Evolutionary conservation across 2,329 filamentous ascomycete species (phyloP).

Genomic region (Bipolaris bicolor): DNA sequence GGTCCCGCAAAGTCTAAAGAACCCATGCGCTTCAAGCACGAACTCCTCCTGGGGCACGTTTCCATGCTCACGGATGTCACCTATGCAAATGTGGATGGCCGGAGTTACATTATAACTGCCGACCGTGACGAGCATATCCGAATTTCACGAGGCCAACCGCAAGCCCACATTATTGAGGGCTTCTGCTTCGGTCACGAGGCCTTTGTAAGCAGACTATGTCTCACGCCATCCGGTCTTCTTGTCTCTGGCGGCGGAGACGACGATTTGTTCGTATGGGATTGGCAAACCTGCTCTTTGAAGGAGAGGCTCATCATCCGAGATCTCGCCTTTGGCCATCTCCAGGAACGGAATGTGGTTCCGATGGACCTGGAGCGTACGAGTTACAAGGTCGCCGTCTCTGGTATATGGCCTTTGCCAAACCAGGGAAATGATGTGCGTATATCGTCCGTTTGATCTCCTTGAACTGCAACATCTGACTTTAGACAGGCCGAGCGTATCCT

Average conservation of each 20-base stretch:
- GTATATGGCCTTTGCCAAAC: conserved; percentile 55
- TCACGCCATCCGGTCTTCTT: conserved; percentile 69
- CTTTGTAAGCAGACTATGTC: conserved; percentile 79
- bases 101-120: conserved; percentile 68
- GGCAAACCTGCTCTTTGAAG: conserved; percentile 64
- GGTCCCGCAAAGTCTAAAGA: conserved; percentile 55
- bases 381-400: conserved; percentile 56
- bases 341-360: conserved; percentile 22
- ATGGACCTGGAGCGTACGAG: conserved; percentile 17
- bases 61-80: conserved; percentile 86
- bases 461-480: conserved; percentile 10
- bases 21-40: conserved; percentile 69
- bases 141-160: conserved; percentile 78
- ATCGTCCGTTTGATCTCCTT: conserved; percentile 27
- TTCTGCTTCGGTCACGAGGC: conserved; percentile 89
- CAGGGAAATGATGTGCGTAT: conserved; percentile 51
- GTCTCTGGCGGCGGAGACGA: conserved; percentile 88
- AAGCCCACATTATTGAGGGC: conserved; percentile 84
- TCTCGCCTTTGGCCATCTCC: conserved; percentile 28
- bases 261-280: conserved; percentile 81
- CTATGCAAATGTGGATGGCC: conserved; percentile 58
- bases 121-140: conserved; percentile 86
- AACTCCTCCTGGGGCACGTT: conserved; percentile 87
- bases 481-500: conserved; percentile 40
- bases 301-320: conserved; percentile 57